Percentiles rank a stretch among this genome's conserved stretches.
Conservation (phyloP, 441 rosid genomes). For the Bocquillonia castaneifolia region DNA sequence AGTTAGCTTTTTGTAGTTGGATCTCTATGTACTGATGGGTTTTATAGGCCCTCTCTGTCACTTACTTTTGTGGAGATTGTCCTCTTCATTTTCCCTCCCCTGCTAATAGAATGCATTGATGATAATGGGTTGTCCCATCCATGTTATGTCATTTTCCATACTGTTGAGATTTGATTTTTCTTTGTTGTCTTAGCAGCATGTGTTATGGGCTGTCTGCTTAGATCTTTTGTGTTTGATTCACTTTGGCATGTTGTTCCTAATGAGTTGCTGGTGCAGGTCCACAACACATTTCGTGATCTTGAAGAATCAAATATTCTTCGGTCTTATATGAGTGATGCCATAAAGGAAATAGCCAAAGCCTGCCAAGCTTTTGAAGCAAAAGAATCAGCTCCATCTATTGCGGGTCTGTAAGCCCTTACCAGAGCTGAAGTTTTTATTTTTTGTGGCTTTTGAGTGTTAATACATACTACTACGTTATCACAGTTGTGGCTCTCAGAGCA, state of each 20-base stretch:
- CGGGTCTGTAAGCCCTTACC: conserved; percentile 47
- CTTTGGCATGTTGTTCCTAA: conserved; percentile 15
- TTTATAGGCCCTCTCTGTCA: neutral
- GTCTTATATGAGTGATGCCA: conserved; percentile 77
- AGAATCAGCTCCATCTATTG: conserved; percentile 79
- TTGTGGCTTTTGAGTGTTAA: conserved; percentile 26
- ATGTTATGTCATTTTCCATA: neutral
- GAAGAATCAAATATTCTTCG: conserved; percentile 75
- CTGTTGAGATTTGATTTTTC: neutral
- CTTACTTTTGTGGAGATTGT: neutral
- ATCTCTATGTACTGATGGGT: neutral
- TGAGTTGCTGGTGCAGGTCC: conserved; percentile 53
- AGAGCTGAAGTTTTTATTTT: conserved; percentile 22
- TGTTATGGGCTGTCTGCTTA: neutral
- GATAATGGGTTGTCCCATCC: neutral
- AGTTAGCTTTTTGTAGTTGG: no score
- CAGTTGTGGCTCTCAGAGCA: conserved; percentile 67
- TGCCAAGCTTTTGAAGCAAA: conserved; percentile 84
- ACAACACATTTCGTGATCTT: conserved; percentile 69
- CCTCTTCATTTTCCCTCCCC: neutral
- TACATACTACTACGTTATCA: conserved; percentile 25
- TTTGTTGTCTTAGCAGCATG: neutral
- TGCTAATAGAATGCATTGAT: neutral
- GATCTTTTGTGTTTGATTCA: conserved; percentile 5
- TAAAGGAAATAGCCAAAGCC: conserved; percentile 80